Evolutionary conservation across 495 filamentous ascomycete genomes (phyloP), one percentile per base, ranked within the genome.

Genomic region (Talaromyces borbonicus): DNA sequence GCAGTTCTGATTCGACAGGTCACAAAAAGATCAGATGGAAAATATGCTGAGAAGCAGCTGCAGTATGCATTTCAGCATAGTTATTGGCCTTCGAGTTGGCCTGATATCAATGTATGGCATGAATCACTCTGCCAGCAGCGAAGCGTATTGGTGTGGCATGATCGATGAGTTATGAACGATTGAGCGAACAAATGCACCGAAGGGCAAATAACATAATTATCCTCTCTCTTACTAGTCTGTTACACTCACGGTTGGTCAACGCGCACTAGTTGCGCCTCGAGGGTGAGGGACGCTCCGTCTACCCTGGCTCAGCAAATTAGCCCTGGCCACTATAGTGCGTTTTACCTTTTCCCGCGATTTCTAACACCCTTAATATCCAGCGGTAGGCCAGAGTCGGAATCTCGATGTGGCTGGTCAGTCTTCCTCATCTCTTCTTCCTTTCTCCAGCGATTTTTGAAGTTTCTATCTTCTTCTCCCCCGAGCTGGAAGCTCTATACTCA

Each of bases 401-500:
- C n/a, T 20, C 16, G 16, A 15, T 8, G 35, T 38, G 35, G 35
- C 35, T 38, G 35, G 35, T 22, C 38, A n/a, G n/a, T n/a, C n/a
- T n/a, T n/a, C n/a, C n/a, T n/a, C n/a, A 24, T 23, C 12, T 14
- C 22, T 26, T 25, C 15, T 40, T 14, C 25, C 15, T 16, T 41
- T 23, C 14, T 40, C 38, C 38, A 25, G n/a, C 14, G 38, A 25
- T 23, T 41, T 18, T n/a, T n/a, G n/a, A n/a, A 37, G 22, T 20
- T 36, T 38, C 16, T 8, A 20, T 25, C 19, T 40, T 16, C 23
- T 15, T 35, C 6, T 41, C 38, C 38, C 16, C 5, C 38, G 38
- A 41, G 38, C 38, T 41, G 20, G 38, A 14, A 41, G 38, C 38
- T 24, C 36, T 39, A n/a, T 39, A 16, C 27, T 30, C 27, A 30